Base-by-base conservation (phyloP, 805 yeast genomes). In the Nakazawaea wyomingensis region DNA sequence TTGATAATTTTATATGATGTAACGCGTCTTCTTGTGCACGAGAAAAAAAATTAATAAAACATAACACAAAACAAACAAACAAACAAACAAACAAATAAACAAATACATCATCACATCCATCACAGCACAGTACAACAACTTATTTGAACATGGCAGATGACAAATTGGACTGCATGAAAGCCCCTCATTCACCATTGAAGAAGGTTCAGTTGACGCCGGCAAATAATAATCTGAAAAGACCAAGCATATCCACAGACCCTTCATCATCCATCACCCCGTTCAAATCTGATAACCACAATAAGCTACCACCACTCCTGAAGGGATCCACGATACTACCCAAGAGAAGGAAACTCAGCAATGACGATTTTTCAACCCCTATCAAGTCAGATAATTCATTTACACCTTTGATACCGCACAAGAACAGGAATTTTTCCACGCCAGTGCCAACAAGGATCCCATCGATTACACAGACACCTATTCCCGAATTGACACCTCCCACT, bases 401-500 rank as follows among this genome's bases (percentile, higher is more conserved):
- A 6, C 29, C 42, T 8, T 14, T 38, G 29, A 43, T 33, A 20
- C 41, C 42, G n/a, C 34, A 24, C 9, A 43, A 43, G 20, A 21
- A 39, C 4, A 32, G 42, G 13, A 43, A 24, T 21, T 37, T 43
- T 17, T 37, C 46, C 22, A 43, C 46, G 8, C 42, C 46, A n/a
- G 27, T 18, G 4, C 46, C 46, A 8, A 37, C 28, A 20, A 37
- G 46, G 21, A 37, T 43, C 7, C 42, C 42, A 2, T 43, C 46
- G 4, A 17, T 43, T 16, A 33, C 26, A 13, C 39, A 37, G 18
- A 43, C 46, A 6, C 42, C 46, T 16, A 37, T 43, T 13, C 46
- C 46, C 3, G 39, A 43, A 19, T 37, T 43, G 39, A 43, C 46
- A 16, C 46, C 46, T 6, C 46, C 46, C 10, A 24, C 42, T 13